Evolutionary conservation across 371 early-diverging fungal genomes (phyloP).

Genomic region (Lichtheimia corymbifera): DNA sequence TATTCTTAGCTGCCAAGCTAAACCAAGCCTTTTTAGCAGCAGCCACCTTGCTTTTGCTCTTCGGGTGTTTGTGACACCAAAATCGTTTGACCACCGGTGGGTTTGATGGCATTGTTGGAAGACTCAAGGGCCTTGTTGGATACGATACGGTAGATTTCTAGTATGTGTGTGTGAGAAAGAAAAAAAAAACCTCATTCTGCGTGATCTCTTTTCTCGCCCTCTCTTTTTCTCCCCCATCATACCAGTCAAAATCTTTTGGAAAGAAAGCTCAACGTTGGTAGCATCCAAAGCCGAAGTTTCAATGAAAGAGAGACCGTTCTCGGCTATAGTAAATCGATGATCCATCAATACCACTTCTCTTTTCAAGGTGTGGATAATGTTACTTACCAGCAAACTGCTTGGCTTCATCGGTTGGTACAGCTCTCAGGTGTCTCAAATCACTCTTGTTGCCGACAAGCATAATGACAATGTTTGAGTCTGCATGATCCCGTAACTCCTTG

Average conservation of each 20-base stretch:
- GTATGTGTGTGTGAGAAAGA: neutral
- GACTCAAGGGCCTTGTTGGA: constrained; percentile 91
- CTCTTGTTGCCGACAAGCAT: constrained; percentile 99
- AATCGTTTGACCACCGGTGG: constrained; percentile 79
- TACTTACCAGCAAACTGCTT: constrained; percentile 90
- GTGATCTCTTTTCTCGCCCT: neutral
- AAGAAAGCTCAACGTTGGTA: constrained; percentile 92
- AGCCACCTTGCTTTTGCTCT: constrained; percentile 68
- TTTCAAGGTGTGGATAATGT: constrained; percentile 1
- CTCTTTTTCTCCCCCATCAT: constrained; percentile 13
- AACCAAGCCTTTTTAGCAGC: constrained; percentile 50
- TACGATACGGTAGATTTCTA: constrained; percentile 92
- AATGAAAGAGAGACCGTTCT: constrained; percentile 90
- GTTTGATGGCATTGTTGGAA: constrained; percentile 69
- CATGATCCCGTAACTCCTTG: constrained; percentile 97
- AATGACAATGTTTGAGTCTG: constrained; percentile 96
- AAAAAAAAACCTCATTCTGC: too few species aligned
- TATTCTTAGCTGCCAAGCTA: neutral
- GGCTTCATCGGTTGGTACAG: constrained; percentile 96
- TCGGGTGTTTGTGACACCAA: constrained; percentile 70
- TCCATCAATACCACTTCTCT: neutral
- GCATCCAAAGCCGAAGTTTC: constrained; percentile 96
- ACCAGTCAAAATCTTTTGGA: constrained; percentile 92
- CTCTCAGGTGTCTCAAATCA: constrained; percentile 95
- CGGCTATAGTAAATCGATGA: constrained; percentile 50